Base-by-base conservation (phyloP, 805 yeast genomes). In the Starmerella geochares region DNA sequence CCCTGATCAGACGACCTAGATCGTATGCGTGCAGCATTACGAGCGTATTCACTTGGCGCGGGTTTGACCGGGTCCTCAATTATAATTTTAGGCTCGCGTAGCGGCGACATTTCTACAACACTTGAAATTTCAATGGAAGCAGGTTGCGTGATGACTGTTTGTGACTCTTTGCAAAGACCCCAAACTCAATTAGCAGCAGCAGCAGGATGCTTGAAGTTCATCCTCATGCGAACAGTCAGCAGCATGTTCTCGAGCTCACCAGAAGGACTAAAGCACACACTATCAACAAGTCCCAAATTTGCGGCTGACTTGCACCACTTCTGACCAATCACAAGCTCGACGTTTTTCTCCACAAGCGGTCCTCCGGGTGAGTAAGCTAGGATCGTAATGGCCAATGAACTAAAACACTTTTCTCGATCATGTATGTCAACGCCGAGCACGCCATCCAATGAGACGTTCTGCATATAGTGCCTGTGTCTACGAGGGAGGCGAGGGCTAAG, bases 1-100 rank as follows among this genome's bases (percentile, higher is more conserved):
- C 52, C 57, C 2, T 52, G 29, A 24, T 60, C 67, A 21, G 56
- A 53, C 16, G 70, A 65, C 45, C 58, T 55, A n/a, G 70, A 57
- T n/a, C 72, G 60, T 20, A 68, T 58, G 46, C 62, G 64, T 10
- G 72, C 72, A 1, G 72, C 70, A 9, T 60, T 50, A 17, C 60
- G 60, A 16, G 71, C 72, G 7, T 62, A 65, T 37, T 58, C 67
- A 27, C 69, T 64, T n/a, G 70, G 64, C 17, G 49, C 56, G 5
- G 64, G 65, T 46, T 60, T 63, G 46, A 60, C 61, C 3, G 71
- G 71, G 29, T 67, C 64, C 19, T 60, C 58, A 11, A 60, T 55
- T 17, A 58, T 51, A 39, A 66, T 56, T 43, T 53, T 57, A 19
- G 64, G 65, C 8, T 58, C 54, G 3, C 23, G 25, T 4, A 2